A percentile compares a stretch with the other conserved stretches of the same genome.
These are phyloP conservation scores for Ophiocordyceps camponoti-rufipedis DNA, from an alignment of 2,329 filamentous ascomycete genomes.

Conservation along the genomic window DNA sequence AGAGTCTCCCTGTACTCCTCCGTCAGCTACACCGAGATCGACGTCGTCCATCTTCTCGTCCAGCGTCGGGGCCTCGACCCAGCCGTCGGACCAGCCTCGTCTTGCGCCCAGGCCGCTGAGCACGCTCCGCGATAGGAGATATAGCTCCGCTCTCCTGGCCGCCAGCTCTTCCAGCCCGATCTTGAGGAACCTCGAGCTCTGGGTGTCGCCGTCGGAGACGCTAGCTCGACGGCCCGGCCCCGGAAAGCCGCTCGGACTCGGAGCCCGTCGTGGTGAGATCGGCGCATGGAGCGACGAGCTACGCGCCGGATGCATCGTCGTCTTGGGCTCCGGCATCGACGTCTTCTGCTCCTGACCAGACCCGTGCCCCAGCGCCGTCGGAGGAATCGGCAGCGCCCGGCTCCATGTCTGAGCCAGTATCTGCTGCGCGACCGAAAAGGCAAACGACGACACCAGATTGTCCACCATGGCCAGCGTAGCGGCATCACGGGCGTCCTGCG, in stretches of 20 bases:
- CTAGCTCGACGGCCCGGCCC: conserved; percentile 22
- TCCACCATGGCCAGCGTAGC: conserved; percentile 39
- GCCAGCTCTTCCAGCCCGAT: conserved; percentile 65
- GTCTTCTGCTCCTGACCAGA: conserved; percentile 40
- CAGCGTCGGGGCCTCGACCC: conserved; percentile 40
- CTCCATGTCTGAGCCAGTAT: conserved; percentile 60
- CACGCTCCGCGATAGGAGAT: conserved; percentile 61
- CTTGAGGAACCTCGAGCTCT: conserved; percentile 33
- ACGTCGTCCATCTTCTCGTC: conserved; percentile 39
- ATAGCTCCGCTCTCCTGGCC: conserved; percentile 65
- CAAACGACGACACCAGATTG: conserved; percentile 61
- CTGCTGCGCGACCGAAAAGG: conserved; percentile 58
- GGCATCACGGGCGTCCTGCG: conserved; percentile 24
- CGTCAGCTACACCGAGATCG: conserved; percentile 19
- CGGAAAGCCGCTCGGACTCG: conserved; percentile 35
- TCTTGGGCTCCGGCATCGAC: conserved; percentile 48
- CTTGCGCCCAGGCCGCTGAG: conserved; percentile 57
- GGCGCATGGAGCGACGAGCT: conserved; percentile 39
- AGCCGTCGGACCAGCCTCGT: conserved; percentile 60
- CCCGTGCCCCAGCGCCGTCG: conserved; percentile 29
- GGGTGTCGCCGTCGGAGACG: conserved; percentile 18
- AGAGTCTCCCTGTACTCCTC: conserved; percentile 7
- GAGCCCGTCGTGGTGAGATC: conserved; percentile 17
- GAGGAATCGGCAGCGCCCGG: conserved; percentile 46
- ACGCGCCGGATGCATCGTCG: conserved; percentile 50